These are phyloP conservation scores for Macrophomina pseudophaseolina DNA, from an alignment of 2,329 filamentous ascomycete genomes.

Conservation along the genomic window DNA sequence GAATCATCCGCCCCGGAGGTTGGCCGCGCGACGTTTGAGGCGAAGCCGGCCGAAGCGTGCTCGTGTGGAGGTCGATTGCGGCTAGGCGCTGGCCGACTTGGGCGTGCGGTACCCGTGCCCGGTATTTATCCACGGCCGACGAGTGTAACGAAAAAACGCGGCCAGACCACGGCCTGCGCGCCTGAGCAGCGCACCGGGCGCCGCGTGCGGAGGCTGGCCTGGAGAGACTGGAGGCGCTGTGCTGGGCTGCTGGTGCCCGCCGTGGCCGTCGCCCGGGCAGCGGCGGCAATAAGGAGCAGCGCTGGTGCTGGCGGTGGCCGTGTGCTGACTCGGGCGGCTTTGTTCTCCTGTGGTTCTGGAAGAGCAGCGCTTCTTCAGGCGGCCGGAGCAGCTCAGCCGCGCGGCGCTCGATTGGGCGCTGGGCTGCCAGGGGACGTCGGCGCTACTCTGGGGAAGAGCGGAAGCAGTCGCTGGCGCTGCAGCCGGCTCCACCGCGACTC, in stretches of 20 bases:
- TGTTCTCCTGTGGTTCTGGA: conserved; percentile 17
- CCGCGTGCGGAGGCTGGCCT: conserved; percentile 14
- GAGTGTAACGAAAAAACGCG: conserved; percentile 3
- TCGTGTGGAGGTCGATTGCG: conserved; percentile 14
- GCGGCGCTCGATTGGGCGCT: conserved; percentile 22
- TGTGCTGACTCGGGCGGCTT: conserved; percentile 19
- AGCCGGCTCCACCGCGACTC: conserved; percentile 24
- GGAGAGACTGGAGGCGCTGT: neutral
- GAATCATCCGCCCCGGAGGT: conserved; percentile 22
- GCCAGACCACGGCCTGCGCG: conserved; percentile 12
- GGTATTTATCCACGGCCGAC: conserved; percentile 12
- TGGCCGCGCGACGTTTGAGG: conserved; percentile 17
- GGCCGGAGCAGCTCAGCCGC: conserved; percentile 21
- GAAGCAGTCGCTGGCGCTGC: conserved; percentile 24
- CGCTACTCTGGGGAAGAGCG: conserved; percentile 25
- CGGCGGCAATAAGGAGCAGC: neutral
- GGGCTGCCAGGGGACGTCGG: conserved; percentile 22
- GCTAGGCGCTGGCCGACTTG: conserved; percentile 11
- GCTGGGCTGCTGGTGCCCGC: neutral
- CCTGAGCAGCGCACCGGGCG: conserved; percentile 1
- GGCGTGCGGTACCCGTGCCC: conserved; percentile 13
- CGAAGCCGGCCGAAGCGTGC: conserved; percentile 6
- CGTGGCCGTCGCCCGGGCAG: neutral
- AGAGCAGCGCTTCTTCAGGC: conserved; percentile 21
- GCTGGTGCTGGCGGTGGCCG: conserved; percentile 5